A percentile compares a stretch with the other conserved stretches of the same genome.
These are phyloP conservation scores for Olyra latifolia DNA, from an alignment of 176 grass and related monocot genomes.

Conservation along the genomic window DNA sequence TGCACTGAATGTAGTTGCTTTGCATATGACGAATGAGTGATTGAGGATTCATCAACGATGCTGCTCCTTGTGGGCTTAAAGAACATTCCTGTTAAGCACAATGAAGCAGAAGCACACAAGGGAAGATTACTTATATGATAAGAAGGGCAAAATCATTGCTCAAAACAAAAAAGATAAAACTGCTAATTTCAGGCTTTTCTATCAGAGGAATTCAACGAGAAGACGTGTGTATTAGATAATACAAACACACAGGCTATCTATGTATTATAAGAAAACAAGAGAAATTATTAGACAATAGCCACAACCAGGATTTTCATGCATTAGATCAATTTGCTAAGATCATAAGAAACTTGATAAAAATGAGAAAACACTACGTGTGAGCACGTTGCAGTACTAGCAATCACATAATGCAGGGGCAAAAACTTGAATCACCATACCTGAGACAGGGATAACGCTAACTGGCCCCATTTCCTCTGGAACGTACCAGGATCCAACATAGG, in stretches of 20 bases:
- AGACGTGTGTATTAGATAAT: not conserved
- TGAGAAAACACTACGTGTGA: not conserved
- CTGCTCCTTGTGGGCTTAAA: slow-evolving; percentile 79
- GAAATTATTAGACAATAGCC: slow-evolving; percentile 3
- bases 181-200: not conserved
- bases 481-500: slow-evolving; percentile 82
- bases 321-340: slow-evolving; percentile 1
- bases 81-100: slow-evolving; percentile 60
- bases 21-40: slow-evolving; percentile 95
- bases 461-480: slow-evolving; percentile 97
- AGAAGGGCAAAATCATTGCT: not conserved
- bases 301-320: not conserved
- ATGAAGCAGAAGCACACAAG: not conserved
- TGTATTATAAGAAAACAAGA: not conserved
- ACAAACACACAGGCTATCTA: not conserved
- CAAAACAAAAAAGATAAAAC: not conserved
- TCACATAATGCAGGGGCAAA: slow-evolving; percentile 20
- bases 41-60: slow-evolving; percentile 70
- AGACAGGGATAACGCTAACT: slow-evolving; percentile 68
- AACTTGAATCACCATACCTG: slow-evolving; percentile 59
- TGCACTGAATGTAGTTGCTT: slow-evolving; percentile 79
- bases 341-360: slow-evolving; percentile 1
- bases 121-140: not conserved
- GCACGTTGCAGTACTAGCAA: slow-evolving; percentile 7
- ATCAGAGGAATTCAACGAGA: not conserved